Base-by-base conservation (phyloP, 208 protist genomes). In the Trypanosoma platydactyli region DNA sequence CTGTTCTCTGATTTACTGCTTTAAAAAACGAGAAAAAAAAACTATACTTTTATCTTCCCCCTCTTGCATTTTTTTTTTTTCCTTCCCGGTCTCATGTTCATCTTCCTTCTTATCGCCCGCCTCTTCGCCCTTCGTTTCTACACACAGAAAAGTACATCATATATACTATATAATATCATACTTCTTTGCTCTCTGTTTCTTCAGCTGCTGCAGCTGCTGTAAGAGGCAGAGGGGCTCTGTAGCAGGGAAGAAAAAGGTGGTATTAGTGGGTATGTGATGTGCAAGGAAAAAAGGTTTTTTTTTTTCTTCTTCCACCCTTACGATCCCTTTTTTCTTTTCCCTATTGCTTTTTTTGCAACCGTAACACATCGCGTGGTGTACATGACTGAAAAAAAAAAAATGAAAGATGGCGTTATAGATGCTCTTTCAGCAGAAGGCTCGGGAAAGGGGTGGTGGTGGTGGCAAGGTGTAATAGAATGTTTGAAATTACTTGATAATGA, bases 31-130 rank as follows among this genome's bases (percentile, higher is more conserved):
- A n/a, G n/a, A n/a, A n/a, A n/a, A n/a, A n/a, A n/a, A n/a, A n/a
- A n/a, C n/a, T n/a, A n/a, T n/a, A n/a, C n/a, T 64, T 56, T 30
- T 7, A 20, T 38, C 22, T 60, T 15, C 46, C 30, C 12, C 38
- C 61, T 30, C 61, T 25, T n/a, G 22, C 16, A 38, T 20, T 45
- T 41, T 44, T 50, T 52, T 24, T 65, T 35, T 38, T 16, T 44
- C 24, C 40, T 27, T 5, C 29, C 40, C 51, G n/a, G n/a, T n/a
- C n/a, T n/a, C n/a, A n/a, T n/a, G n/a, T n/a, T n/a, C n/a, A n/a
- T n/a, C n/a, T n/a, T n/a, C n/a, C n/a, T n/a, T n/a, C n/a, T n/a
- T n/a, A n/a, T n/a, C n/a, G n/a, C n/a, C n/a, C n/a, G n/a, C n/a
- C n/a, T 38, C 33, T 38, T 38, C 33, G 3, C 33, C 33, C 33